phyloP scores from a whole-genome alignment of 352 stramenopile genomes.

The Globisporangium sylvaticum region DNA sequence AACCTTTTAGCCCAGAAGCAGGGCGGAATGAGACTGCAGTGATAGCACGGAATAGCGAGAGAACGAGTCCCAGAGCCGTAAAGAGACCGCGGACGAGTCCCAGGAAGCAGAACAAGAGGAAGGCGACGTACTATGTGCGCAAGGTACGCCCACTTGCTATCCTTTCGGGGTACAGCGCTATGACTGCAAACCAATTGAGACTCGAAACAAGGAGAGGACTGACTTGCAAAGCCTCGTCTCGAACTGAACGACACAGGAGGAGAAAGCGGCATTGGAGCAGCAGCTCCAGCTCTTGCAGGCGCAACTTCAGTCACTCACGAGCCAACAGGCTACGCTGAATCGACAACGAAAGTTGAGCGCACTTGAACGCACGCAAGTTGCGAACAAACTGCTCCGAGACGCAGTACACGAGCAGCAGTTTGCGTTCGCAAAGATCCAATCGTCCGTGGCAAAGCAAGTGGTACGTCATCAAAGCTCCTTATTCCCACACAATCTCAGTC shows the following conservation, averaged over 20 bases:
- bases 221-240: neutral
- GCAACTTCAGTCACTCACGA: neutral
- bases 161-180: too few relatives aligned
- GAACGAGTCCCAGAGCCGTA: neutral
- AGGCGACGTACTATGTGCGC: neutral
- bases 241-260: neutral
- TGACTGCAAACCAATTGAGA: too few relatives aligned
- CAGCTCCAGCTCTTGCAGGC: neutral
- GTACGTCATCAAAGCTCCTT: neutral
- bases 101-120: neutral
- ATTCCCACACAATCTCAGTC: neutral
- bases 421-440: neutral
- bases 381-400: neutral
- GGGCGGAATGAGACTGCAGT: neutral
- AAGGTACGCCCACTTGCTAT: too few relatives aligned
- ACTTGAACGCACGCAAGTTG: neutral
- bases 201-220: too few relatives aligned
- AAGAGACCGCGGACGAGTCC: neutral
- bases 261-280: conserved; percentile 4
- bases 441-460: neutral
- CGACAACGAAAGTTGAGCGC: neutral
- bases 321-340: neutral
- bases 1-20: neutral
- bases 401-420: neutral
- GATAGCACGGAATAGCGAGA: neutral